A percentile compares a stretch with the other conserved stretches of the same genome.
These are phyloP conservation scores for Phytophthora aleatoria DNA, from an alignment of 352 stramenopile genomes.

Conservation along the genomic window DNA sequence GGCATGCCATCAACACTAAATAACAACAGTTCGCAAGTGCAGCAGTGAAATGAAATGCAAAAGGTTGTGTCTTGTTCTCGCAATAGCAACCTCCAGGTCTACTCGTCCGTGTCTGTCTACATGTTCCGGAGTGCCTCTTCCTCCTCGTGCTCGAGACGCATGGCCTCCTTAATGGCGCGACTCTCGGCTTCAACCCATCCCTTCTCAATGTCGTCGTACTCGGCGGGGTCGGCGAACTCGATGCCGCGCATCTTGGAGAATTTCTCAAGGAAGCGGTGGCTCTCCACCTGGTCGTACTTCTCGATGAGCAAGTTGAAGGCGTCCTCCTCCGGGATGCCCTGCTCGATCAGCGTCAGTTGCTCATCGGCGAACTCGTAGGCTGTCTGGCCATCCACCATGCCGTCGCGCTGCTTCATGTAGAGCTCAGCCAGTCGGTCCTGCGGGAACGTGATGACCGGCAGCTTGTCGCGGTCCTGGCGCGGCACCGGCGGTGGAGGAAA, in stretches of 20 bases:
- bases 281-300: slow-evolving; percentile 87
- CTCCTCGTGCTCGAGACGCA: slow-evolving; percentile 86
- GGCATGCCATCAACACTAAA: too few relatives aligned
- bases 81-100: slow-evolving; percentile 4
- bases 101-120: slow-evolving; percentile 30
- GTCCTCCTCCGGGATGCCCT: slow-evolving; percentile 81
- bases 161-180: slow-evolving; percentile 81
- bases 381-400: slow-evolving; percentile 75
- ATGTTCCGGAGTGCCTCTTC: slow-evolving; percentile 74
- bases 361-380: slow-evolving; percentile 89
- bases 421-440: slow-evolving; percentile 85
- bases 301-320: slow-evolving; percentile 80
- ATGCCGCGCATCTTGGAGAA: slow-evolving; percentile 82
- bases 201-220: slow-evolving; percentile 85
- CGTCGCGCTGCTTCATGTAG: slow-evolving; percentile 78
- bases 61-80: slow-evolving; percentile 3
- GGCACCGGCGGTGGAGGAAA: slow-evolving; percentile 78
- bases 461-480: slow-evolving; percentile 72
- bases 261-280: slow-evolving; percentile 83
- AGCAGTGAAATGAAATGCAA: slow-evolving; percentile 1
- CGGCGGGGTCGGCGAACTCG: slow-evolving; percentile 71
- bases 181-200: slow-evolving; percentile 84
- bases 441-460: slow-evolving; percentile 83
- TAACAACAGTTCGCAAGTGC: neutral
- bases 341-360: slow-evolving; percentile 84